phyloP scores from a whole-genome alignment of 768 basidiomycete genomes.

The Psilocybe cyanescens region DNA sequence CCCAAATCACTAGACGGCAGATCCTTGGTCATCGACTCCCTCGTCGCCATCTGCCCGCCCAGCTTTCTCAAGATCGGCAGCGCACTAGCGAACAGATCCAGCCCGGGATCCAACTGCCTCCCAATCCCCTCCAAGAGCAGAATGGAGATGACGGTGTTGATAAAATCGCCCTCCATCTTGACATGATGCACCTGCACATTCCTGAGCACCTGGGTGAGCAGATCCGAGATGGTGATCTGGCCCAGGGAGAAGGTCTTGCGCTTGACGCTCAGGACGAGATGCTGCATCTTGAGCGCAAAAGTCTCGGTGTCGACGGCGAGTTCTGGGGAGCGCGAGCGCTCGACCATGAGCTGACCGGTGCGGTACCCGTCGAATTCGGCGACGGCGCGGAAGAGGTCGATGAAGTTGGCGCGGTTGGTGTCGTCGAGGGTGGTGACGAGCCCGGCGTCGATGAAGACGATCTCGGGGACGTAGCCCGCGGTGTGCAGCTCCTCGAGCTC shows the following conservation, averaged over 20 bases:
- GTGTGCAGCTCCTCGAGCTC: constrained; percentile 65
- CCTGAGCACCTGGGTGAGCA: constrained; percentile 86
- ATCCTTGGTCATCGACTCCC: constrained; percentile 55
- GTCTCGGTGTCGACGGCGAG: constrained; percentile 91
- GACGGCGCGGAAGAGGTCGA: constrained; percentile 94
- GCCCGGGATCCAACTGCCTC: constrained; percentile 84
- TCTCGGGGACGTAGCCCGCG: constrained; percentile 88
- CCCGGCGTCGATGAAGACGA: constrained; percentile 97
- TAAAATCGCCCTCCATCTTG: constrained; percentile 98
- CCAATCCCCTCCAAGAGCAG: constrained; percentile 96
- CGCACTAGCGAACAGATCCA: constrained; percentile 96
- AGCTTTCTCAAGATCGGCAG: constrained; percentile 92
- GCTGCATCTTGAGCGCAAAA: constrained; percentile 97
- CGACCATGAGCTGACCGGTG: constrained; percentile 94
- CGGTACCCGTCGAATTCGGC: constrained; percentile 98
- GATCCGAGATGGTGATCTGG: constrained; percentile 95
- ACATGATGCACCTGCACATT: constrained; percentile 92
- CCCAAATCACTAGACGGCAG: constrained; percentile 76
- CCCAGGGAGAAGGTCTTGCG: constrained; percentile 96
- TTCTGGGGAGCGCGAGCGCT: constrained; percentile 90
- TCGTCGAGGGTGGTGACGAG: constrained; percentile 87
- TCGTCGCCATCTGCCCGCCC: constrained; percentile 87
- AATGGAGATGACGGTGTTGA: constrained; percentile 97
- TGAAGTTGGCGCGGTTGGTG: constrained; percentile 87
- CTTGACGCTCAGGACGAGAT: constrained; percentile 91